phyloP scores from a whole-genome alignment of 805 yeast genomes.

The Ogataea zsoltii region DNA sequence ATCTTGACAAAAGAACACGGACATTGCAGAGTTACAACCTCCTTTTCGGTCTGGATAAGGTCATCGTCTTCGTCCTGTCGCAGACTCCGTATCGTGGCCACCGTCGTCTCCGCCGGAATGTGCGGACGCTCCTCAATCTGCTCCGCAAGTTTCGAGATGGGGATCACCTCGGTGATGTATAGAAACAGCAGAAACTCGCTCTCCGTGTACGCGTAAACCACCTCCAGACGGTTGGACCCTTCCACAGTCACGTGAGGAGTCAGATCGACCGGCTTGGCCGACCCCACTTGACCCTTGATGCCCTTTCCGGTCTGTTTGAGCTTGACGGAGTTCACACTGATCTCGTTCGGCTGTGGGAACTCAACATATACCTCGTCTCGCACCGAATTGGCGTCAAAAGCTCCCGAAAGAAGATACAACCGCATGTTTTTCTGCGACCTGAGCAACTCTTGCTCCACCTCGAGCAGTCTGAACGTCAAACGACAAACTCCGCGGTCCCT shows the following conservation, averaged over 20 bases:
- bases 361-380: constrained; percentile 39
- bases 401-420: constrained; percentile 58
- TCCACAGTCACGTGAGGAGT: constrained; percentile 45
- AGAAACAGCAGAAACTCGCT: constrained; percentile 52
- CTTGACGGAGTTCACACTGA: constrained; percentile 54
- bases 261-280: constrained; percentile 80
- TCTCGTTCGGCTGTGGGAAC: constrained; percentile 73
- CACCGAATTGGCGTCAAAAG: constrained; percentile 27
- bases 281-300: constrained; percentile 71
- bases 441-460: constrained; percentile 43
- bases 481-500: constrained; percentile 48
- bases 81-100: constrained; percentile 34
- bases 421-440: constrained; percentile 31
- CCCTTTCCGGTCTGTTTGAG: constrained; percentile 67
- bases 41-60: constrained; percentile 62
- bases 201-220: constrained; percentile 60
- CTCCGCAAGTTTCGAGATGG: constrained; percentile 44
- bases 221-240: constrained; percentile 43
- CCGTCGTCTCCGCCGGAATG: constrained; percentile 48
- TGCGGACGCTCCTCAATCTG: constrained; percentile 48
- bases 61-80: constrained; percentile 59
- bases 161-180: constrained; percentile 54
- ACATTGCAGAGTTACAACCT: constrained; percentile 69
- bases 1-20: constrained; percentile 77
- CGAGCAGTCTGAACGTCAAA: constrained; percentile 43